These are phyloP conservation scores for Coleophoma eucalyptorum DNA, from an alignment of 2,329 filamentous ascomycete genomes.

Conservation along the genomic window DNA sequence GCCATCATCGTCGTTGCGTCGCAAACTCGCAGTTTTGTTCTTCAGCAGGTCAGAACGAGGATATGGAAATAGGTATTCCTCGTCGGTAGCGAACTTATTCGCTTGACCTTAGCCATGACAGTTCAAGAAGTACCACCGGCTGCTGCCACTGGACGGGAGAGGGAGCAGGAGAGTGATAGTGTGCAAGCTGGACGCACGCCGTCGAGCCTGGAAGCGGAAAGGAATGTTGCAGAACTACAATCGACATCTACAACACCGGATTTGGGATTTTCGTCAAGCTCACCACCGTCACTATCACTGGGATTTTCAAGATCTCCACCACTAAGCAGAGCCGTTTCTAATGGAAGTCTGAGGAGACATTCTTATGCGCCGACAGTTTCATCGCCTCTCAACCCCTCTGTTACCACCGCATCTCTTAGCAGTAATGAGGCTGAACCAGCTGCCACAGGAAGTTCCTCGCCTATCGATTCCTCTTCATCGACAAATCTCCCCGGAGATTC, in stretches of 20 bases:
- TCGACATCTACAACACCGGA: background rate
- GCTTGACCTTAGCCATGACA: too few relatives aligned
- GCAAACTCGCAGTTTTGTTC: too few relatives aligned
- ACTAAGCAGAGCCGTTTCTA: constrained; percentile 4
- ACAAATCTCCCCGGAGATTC: constrained; percentile 7
- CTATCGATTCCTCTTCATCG: constrained; percentile 14
- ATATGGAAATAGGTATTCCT: too few relatives aligned
- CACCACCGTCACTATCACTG: background rate
- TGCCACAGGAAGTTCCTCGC: constrained; percentile 3
- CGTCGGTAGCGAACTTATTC: too few relatives aligned
- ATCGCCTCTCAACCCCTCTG: constrained; percentile 26
- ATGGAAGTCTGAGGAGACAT: constrained; percentile 6
- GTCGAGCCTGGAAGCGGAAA: background rate
- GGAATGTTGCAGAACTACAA: background rate
- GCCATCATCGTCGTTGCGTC: too few relatives aligned
- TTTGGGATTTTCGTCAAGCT: background rate
- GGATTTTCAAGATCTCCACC: constrained; percentile 5
- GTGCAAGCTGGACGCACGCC: background rate
- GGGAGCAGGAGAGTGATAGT: background rate
- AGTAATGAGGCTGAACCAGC: constrained; percentile 9
- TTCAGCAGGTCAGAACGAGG: too few relatives aligned
- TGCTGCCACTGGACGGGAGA: background rate
- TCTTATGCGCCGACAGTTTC: constrained; percentile 24
- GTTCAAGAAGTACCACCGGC: background rate
- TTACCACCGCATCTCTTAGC: constrained; percentile 9